phyloP scores from a whole-genome alignment of 805 yeast genomes.

The Kluyveromyces lactis region DNA sequence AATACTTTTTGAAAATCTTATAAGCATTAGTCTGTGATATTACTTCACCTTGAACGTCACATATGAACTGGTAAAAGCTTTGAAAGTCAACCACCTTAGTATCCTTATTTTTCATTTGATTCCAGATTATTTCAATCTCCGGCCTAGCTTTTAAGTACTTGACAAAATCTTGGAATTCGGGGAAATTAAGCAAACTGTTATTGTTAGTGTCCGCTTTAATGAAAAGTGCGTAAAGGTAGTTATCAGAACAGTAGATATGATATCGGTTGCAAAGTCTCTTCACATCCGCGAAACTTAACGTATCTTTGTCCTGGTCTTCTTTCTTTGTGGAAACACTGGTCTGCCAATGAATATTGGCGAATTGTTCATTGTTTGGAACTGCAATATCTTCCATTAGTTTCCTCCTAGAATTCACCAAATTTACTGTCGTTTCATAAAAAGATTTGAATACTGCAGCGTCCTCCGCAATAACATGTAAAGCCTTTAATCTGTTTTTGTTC shows the following conservation, averaged over 20 bases:
- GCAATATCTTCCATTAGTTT: constrained; percentile 57
- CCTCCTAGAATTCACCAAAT: constrained; percentile 47
- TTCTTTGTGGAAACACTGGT: constrained; percentile 32
- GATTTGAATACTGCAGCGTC: constrained; percentile 42
- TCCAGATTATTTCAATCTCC: constrained; percentile 52
- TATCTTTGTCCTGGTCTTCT: constrained; percentile 30
- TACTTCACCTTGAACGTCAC: constrained; percentile 40
- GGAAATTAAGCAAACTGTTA: constrained; percentile 51
- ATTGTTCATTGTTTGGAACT: constrained; percentile 48
- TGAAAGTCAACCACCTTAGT: constrained; percentile 19
- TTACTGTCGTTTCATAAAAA: constrained; percentile 46
- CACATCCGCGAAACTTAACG: constrained; percentile 57
- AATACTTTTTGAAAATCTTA: constrained; percentile 34
- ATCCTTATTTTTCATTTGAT: constrained; percentile 18
- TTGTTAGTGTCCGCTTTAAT: constrained; percentile 40
- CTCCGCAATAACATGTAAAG: constrained; percentile 69
- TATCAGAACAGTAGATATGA: constrained; percentile 63
- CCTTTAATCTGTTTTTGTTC: constrained; percentile 56
- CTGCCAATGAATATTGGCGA: constrained; percentile 60
- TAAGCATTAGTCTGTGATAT: constrained; percentile 22
- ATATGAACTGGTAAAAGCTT: constrained; percentile 38
- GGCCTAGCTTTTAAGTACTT: constrained; percentile 52
- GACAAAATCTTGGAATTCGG: constrained; percentile 71
- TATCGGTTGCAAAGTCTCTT: constrained; percentile 54
- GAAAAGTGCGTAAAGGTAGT: constrained; percentile 43